phyloP scores from a whole-genome alignment of 108 stramenopile genomes.

The Fistulifera pelliculosa region DNA sequence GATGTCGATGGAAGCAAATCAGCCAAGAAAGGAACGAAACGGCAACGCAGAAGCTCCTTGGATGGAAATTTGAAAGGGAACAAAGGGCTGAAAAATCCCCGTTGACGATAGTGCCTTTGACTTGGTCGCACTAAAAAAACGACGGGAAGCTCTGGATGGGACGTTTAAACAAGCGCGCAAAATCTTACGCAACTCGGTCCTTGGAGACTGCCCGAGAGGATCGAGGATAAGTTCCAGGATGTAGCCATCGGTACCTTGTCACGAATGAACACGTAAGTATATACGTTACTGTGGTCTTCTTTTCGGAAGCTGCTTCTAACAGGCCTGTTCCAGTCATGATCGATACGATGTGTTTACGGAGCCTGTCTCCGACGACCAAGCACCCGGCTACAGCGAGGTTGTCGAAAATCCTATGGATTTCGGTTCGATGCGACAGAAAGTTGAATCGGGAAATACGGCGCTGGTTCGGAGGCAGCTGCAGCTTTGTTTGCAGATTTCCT shows the following conservation, averaged over 20 bases:
- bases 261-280: constrained; percentile 37
- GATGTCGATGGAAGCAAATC: constrained; percentile 19
- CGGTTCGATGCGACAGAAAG: constrained; percentile 53
- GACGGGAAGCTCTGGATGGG: constrained; percentile 31
- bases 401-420: constrained; percentile 71
- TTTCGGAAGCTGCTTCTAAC: neutral
- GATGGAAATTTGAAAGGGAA: neutral
- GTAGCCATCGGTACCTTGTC: constrained; percentile 43
- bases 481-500: constrained; percentile 56
- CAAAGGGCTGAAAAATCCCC: constrained; percentile 4
- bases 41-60: too few species aligned
- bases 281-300: neutral
- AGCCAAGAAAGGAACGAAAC: constrained; percentile 5
- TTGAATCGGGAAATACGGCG: constrained; percentile 61
- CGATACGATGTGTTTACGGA: constrained; percentile 57
- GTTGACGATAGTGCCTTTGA: constrained; percentile 20
- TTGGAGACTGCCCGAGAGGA: constrained; percentile 46
- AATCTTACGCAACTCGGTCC: constrained; percentile 38
- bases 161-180: constrained; percentile 43
- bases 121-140: constrained; percentile 26
- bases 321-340: constrained; percentile 28
- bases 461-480: constrained; percentile 44
- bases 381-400: constrained; percentile 60
- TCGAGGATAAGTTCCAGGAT: constrained; percentile 44
- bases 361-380: constrained; percentile 56